Conservation (phyloP, 352 stramenopile species). For the Pythium volutum region DNA sequence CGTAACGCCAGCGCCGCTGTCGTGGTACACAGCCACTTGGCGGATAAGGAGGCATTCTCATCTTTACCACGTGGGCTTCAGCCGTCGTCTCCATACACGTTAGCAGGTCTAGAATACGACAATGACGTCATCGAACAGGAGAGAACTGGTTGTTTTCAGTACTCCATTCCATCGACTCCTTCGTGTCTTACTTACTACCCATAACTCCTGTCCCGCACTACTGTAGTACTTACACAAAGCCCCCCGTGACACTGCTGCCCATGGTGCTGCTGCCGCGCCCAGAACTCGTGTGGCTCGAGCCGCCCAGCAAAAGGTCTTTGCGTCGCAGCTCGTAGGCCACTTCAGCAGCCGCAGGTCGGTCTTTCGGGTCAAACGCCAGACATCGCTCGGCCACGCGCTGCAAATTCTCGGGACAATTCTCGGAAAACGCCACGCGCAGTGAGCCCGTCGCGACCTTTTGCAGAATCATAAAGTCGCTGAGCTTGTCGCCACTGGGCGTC, state of each 20-base stretch:
- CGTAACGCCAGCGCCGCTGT: too few species aligned
- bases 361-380: slow-evolving; percentile 43
- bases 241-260: too few species aligned
- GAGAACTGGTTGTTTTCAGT: too few species aligned
- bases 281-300: slow-evolving; percentile 5
- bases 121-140: too few species aligned
- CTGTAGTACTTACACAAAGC: slow-evolving; percentile 24
- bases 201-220: too few species aligned
- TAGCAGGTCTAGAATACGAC: too few species aligned
- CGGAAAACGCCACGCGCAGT: slow-evolving; percentile 38
- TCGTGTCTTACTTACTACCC: too few species aligned
- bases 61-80: too few species aligned
- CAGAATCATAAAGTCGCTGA: slow-evolving; percentile 60
- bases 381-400: slow-evolving; percentile 47
- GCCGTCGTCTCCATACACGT: too few species aligned
- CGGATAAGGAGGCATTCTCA: too few species aligned
- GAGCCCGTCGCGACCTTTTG: slow-evolving; percentile 47
- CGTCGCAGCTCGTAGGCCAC: slow-evolving; percentile 63
- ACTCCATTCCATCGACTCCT: too few species aligned
- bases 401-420: slow-evolving; percentile 43
- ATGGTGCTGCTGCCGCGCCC: background rate
- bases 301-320: slow-evolving; percentile 39
- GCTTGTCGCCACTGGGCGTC: slow-evolving; percentile 28
- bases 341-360: slow-evolving; percentile 49
- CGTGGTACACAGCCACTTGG: too few species aligned